Conservation (phyloP, 2,329 filamentous ascomycete genomes). For the Sclerotinia borealis region DNA sequence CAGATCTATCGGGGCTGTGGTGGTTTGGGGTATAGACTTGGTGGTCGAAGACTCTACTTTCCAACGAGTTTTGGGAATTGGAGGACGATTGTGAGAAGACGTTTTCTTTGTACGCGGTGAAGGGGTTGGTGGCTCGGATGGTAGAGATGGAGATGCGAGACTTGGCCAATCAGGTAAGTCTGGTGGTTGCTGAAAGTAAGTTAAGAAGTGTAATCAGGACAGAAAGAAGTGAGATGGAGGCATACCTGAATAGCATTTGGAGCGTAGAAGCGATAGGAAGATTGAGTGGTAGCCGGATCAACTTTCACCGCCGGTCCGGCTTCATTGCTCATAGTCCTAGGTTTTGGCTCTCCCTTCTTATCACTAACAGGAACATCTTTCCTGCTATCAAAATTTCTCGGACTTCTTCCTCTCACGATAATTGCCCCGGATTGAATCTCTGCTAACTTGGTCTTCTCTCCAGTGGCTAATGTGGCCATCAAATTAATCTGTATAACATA, state of each 20-base stretch:
- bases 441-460: constrained; percentile 65
- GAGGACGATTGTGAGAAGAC: constrained; percentile 22
- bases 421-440: constrained; percentile 90
- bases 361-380: constrained; percentile 68
- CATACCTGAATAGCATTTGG: constrained; percentile 28
- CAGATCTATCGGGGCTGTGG: constrained; percentile 28
- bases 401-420: constrained; percentile 87
- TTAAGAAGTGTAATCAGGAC: not conserved
- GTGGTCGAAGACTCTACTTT: constrained; percentile 19
- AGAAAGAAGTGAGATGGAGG: not conserved
- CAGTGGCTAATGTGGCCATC: constrained; percentile 62
- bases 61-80: constrained; percentile 32
- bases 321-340: constrained; percentile 23
- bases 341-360: constrained; percentile 28
- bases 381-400: constrained; percentile 86
- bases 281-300: constrained; percentile 24
- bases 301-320: constrained; percentile 23
- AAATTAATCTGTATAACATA: constrained; percentile 85
- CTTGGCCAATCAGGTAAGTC: constrained; percentile 28
- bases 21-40: constrained; percentile 13
- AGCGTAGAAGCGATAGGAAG: constrained; percentile 27
- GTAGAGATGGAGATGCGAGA: constrained; percentile 9
- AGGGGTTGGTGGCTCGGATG: constrained; percentile 14
- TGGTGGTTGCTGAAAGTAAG: constrained; percentile 21
- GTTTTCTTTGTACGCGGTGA: constrained; percentile 22